Conservation (phyloP, 331 rosid species). For the Stylosanthes scabra region DNA sequence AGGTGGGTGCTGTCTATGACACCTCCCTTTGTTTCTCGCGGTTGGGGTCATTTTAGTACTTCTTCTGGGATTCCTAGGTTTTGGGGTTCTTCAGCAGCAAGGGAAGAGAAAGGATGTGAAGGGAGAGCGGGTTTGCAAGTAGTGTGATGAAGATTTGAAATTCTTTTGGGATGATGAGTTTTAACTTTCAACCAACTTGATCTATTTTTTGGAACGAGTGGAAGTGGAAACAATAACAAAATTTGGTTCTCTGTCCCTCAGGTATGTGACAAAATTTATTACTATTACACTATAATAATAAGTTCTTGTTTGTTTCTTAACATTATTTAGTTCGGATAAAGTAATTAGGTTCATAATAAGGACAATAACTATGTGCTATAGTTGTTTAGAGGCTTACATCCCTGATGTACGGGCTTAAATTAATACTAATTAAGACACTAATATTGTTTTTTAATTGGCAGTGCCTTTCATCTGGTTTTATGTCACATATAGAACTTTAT, state of each 20-base stretch:
- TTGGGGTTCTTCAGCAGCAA: constrained; percentile 3
- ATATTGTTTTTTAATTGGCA: neutral
- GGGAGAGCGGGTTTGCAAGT: neutral
- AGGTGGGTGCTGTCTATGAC: constrained; percentile 16
- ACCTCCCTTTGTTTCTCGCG: constrained; percentile 12
- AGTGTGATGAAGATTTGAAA: neutral
- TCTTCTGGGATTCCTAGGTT: constrained; percentile 23
- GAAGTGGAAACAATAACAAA: neutral
- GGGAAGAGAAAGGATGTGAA: neutral
- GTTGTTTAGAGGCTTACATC: neutral
- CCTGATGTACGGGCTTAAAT: neutral
- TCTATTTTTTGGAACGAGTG: neutral
- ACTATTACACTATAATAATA: neutral
- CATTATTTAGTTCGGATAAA: neutral
- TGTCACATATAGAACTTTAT: neutral
- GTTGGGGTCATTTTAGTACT: neutral
- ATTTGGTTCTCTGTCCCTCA: neutral
- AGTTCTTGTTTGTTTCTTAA: too few species aligned
- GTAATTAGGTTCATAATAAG: neutral
- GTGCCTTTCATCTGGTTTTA: neutral
- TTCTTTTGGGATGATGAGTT: neutral
- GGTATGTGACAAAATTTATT: neutral
- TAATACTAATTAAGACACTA: neutral
- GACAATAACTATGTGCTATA: neutral
- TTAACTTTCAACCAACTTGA: neutral